Evolutionary conservation across 2,329 filamentous ascomycete genomes (phyloP), one percentile per base, ranked within the genome.

Genomic region (Spiromastix sp.): DNA sequence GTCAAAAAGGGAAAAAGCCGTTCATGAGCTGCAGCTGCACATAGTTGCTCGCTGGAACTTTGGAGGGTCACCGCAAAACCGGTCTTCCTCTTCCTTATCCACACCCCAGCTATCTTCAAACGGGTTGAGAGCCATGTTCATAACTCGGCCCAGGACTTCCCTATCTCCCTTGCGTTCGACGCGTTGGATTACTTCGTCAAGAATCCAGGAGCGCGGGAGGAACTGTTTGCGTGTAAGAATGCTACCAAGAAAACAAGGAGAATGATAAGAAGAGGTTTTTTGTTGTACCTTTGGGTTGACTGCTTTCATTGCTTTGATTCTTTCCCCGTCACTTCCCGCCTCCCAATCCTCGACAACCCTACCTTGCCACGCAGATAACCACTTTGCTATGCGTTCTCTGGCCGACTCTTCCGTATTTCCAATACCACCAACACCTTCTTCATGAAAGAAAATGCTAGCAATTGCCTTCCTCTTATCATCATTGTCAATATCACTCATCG

Each of bases 11-110:
- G 21, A n/a, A 24, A 24, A 24, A 7, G 21, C 7, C 7, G 16
- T 30, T 36, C 21, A 93, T 16, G 89, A 95, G 56, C 85, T 94
- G 61, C 91, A 98, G 55, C 85, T 93, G 58, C 91, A 96, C 66
- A 95, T 89, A 74, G 94, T 77, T 21, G 82, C 83, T 46, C 85
- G 74, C 59, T 79, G 77, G 30, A 70, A 70, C 54, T 72, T 77
- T 0, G 89, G 89, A 36, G 93, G 85, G 60, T 95, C 86, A 2
- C 83, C 81, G 47, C 79, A 85, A 67, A 85, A 93, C 43, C 87
- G 70, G 47, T 79, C 70, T 57, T 94, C 89, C 54, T 94, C 84
- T 11, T 77, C 74, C 34, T 63, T 64, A 44, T 91, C 67, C 38
- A 66, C 72, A 67, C 44, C 61, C 59, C 48, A 69, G 51, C 30